Percentiles rank a stretch among this genome's conserved stretches.
Conservation (phyloP, 257 asterid genomes). For the Nicotiana attenuata region DNA sequence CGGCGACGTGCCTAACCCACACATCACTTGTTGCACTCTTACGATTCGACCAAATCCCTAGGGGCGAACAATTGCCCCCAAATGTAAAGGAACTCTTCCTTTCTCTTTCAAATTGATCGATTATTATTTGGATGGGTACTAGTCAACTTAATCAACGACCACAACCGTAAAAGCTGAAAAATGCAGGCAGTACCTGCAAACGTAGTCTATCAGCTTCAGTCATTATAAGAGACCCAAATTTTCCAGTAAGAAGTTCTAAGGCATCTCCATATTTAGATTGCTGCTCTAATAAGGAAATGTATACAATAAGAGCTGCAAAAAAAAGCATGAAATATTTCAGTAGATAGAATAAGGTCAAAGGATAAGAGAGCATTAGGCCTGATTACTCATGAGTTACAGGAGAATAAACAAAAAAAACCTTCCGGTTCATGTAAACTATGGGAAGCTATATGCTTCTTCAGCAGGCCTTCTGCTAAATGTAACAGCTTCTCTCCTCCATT, state of each 20-base stretch:
- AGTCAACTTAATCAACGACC: not conserved
- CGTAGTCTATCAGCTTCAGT: conserved; percentile 88
- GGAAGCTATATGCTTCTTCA: conserved; percentile 89
- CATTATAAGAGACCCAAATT: conserved; percentile 88
- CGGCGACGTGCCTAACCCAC: not conserved
- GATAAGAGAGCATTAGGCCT: conserved; percentile 8
- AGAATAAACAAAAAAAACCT: conserved; percentile 43
- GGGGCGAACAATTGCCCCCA: not conserved
- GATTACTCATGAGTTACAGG: conserved; percentile 19
- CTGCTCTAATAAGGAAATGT: conserved; percentile 81
- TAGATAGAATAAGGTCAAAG: conserved; percentile 13
- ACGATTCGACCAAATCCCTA: not conserved
- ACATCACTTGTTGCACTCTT: not conserved
- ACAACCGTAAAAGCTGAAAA: conserved; percentile 10
- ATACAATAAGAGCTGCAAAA: conserved; percentile 86
- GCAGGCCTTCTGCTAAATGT: conserved; percentile 85
- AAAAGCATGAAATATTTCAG: conserved; percentile 31
- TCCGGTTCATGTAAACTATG: conserved; percentile 94
- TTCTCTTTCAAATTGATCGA: not conserved
- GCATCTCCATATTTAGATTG: conserved; percentile 82
- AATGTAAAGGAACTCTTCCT: conserved; percentile 7
- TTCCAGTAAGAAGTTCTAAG: conserved; percentile 76
- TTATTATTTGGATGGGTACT: not conserved
- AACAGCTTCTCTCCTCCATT: conserved; percentile 75
- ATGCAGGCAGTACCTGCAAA: conserved; percentile 65